Base-by-base conservation (phyloP, 768 basidiomycete species). In the Kwoniella dejecticola region DNA sequence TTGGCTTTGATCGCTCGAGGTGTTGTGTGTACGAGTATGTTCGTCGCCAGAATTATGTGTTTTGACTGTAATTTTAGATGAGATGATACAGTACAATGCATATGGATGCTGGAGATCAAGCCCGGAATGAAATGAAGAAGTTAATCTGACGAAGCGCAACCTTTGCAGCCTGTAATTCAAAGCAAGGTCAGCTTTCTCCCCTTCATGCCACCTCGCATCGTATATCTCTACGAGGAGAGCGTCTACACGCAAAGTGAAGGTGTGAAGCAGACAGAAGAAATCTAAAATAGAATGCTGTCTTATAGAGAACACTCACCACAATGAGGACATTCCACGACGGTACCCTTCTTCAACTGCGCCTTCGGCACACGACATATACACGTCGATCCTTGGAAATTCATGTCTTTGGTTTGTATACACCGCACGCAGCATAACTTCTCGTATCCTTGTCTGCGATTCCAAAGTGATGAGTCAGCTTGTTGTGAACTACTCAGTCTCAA, bases 321-420 rank as follows among this genome's bases (percentile, higher is more conserved):
- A 76, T 97, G 93, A 47, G 91, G 89, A 80, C 95, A 99, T 79
- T 99, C 92, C 1, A 98, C 94, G 30, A 97, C 82, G 2, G 90
- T 93, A 5, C 93, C 95, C 52, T 85, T 82, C 57, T 91, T 89
- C 24, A 99, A 84, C 74, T 93, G 89, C 4, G 90, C 88, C 78
- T 97, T 99, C 3, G 96, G 96, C 50, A 98, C 94, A 64, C 96
- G 85, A 79, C 96, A 99, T 47, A 99, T 89, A 79, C 96, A 99
- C 30, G 96, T 96, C 21, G 92, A 95, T 11, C 95, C 96, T 82
- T 93, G 89, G 75, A 97, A 97, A 81, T 97, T 98, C 95, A 97
- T 97, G 79, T 97, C 96, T 81, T 85, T 86, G 3, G 92, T 94
- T 80, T 97, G 95, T 57, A 99, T 97, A 79, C 96, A 99, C 45